Evolutionary conservation across 306 rosid genomes (phyloP), one percentile per base, ranked within the genome.

Genomic region (Potentilla sterilis): DNA sequence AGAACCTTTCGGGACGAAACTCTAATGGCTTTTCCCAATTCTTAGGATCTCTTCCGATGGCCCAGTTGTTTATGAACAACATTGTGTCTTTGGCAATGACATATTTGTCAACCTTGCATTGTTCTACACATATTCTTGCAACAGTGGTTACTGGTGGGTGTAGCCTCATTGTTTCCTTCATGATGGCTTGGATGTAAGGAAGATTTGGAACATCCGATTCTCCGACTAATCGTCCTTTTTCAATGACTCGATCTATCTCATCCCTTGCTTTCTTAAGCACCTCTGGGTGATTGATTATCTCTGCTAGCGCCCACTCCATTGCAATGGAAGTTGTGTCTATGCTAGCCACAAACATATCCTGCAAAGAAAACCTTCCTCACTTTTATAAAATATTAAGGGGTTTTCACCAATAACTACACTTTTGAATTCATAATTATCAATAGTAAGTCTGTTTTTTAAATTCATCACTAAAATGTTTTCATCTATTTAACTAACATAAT

Each of bases 271-370:
- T 88, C 19, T 84, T 28, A 4, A 88, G 40, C n/a, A 76, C 84
- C 1, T 59, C 21, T 0, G 89, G 89, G 51, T 88, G 86, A 83
- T 86, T 84, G 44, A 86, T 83, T 0, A 88, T 81, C 73, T 87
- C 89, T 7, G 86, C 74, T 19, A 87, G n/a, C 0, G 86, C 66
- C 85, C 82, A 85, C 1, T 85, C 84, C 38, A 83, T 77, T 67
- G 85, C 18, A 77, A 72, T 78, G 0, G 89, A 84, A 0, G 81
- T 70, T 0, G 85, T 86, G 34, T 83, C 88, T 0, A 85, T 86
- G n/a, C 80, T 87, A 13, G 87, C 87, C 0, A 84, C 73, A 69
- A 83, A 85, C 65, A 85, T 80, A 72, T 87, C 87, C 91, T 87
- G 37, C 34, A 38, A 19, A 21, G 34, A 18, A 15, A 44, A 52